These are phyloP conservation scores for Fusarium multiceps DNA, from an alignment of 2,329 filamentous ascomycete species.

Conservation along the genomic window DNA sequence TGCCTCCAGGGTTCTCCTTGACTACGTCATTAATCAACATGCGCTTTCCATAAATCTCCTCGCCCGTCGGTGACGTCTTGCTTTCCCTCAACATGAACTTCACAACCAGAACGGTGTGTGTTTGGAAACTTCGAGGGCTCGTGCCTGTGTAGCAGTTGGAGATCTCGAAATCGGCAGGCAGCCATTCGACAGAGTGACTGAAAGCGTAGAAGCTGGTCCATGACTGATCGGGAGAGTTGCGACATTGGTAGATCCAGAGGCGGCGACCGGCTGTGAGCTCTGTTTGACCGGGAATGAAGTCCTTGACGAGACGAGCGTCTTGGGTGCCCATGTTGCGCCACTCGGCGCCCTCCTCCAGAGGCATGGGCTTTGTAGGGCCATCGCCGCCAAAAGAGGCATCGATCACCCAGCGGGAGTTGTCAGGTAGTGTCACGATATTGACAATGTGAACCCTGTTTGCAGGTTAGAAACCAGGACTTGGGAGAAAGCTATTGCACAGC, in stretches of 20 bases:
- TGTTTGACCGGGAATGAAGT: slow-evolving; percentile 60
- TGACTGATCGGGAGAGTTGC: slow-evolving; percentile 56
- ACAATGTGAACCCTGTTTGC: slow-evolving; percentile 65
- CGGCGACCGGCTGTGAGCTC: slow-evolving; percentile 54
- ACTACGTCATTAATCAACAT: slow-evolving; percentile 63
- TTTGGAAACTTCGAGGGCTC: slow-evolving; percentile 63
- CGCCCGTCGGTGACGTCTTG: slow-evolving; percentile 55
- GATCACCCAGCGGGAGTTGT: slow-evolving; percentile 61
- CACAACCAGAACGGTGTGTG: slow-evolving; percentile 62
- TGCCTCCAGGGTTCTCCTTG: slow-evolving; percentile 64
- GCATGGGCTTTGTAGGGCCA: slow-evolving; percentile 67
- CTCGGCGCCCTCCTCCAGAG: slow-evolving; percentile 57
- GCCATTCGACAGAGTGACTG: slow-evolving; percentile 69
- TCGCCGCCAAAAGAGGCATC: slow-evolving; percentile 75
- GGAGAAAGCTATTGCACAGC: slow-evolving; percentile 22
- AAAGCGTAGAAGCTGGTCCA: slow-evolving; percentile 76
- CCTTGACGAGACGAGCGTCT: slow-evolving; percentile 64
- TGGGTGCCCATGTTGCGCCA: slow-evolving; percentile 65
- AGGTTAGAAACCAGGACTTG: slow-evolving; percentile 12
- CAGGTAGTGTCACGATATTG: slow-evolving; percentile 67
- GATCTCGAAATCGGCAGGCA: slow-evolving; percentile 68
- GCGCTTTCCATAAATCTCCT: slow-evolving; percentile 63
- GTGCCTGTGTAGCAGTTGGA: slow-evolving; percentile 69
- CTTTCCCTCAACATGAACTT: slow-evolving; percentile 62
- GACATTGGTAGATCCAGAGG: slow-evolving; percentile 73